These are phyloP conservation scores for Closterium sp. DNA, from an alignment of 139 green algal genomes.

Conservation along the genomic window DNA sequence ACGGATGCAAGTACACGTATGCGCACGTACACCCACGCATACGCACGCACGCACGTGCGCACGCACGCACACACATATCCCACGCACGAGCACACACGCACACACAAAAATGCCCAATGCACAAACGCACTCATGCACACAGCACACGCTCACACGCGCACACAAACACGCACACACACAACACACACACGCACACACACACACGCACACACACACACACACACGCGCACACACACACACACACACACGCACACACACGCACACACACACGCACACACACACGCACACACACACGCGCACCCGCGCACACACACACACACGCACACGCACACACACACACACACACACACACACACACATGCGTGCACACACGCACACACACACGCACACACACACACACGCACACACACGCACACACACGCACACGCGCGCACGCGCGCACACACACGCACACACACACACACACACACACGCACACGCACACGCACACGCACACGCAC, in stretches of 20 bases:
- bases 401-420: background rate
- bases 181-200: background rate
- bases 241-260: no score
- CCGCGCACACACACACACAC: no score
- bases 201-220: background rate
- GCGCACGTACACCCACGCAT: no score
- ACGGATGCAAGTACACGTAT: no score
- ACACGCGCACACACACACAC: background rate
- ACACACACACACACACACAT: no score
- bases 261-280: no score
- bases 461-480: background rate
- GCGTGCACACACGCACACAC: no score
- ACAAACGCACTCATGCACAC: background rate
- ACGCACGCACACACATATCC: background rate
- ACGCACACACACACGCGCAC: no score
- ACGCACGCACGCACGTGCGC: background rate
- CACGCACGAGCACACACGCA: background rate
- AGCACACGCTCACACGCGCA: background rate
- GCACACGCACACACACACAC: no score
- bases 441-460: background rate
- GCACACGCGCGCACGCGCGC: background rate
- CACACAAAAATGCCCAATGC: no score
- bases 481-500: background rate
- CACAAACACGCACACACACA: background rate
- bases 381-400: background rate